Conservation (phyloP, 106 monocot genomes). For the Vanilla planifolia region DNA sequence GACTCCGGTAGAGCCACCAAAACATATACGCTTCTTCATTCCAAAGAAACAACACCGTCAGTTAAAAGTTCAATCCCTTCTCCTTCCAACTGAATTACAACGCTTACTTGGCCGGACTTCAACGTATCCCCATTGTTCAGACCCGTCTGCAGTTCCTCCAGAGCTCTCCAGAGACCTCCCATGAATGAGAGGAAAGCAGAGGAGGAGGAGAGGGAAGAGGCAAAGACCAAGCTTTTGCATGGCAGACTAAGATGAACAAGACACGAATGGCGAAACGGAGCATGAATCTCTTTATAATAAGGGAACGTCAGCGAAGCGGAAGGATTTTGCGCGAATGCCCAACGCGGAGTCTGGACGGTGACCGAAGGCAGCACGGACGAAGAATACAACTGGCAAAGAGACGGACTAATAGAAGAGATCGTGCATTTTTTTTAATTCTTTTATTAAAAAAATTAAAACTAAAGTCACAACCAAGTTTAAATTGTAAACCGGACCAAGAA, state of each 20-base stretch:
- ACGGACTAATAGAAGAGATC: no score
- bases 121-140: conserved; percentile 83
- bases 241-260: background rate
- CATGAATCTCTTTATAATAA: no score
- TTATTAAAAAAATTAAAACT: no score
- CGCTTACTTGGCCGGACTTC: conserved; percentile 61
- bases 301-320: no score
- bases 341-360: no score
- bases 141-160: conserved; percentile 40
- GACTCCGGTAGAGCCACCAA: conserved; percentile 80
- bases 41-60: background rate
- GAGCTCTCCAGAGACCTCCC: background rate
- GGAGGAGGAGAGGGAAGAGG: conserved; percentile 13
- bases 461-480: no score
- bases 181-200: conserved; percentile 5
- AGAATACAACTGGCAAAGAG: no score
- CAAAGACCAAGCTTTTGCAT: background rate
- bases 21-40: conserved; percentile 81
- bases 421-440: no score
- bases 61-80: background rate
- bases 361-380: no score
- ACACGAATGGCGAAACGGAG: no score
- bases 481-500: no score
- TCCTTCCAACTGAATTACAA: background rate
- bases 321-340: no score